Conservation (phyloP, 2,329 filamentous ascomycete genomes). For the Coniella lustricola region DNA sequence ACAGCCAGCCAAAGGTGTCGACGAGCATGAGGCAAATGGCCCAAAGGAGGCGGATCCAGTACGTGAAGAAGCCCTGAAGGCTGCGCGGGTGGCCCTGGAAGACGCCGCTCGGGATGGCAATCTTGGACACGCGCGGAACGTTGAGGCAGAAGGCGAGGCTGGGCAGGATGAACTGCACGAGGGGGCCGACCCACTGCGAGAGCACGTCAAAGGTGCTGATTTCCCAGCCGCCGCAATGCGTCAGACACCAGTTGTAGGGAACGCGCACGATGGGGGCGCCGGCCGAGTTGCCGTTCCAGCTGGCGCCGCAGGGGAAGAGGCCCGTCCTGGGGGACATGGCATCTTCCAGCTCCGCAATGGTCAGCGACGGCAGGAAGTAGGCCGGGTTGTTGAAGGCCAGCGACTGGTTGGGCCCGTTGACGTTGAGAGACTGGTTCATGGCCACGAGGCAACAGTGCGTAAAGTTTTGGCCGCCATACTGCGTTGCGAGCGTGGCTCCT, state of each 20-base stretch:
- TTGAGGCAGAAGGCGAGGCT: conserved; percentile 24
- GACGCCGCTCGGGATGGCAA: conserved; percentile 17
- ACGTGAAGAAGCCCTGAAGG: conserved; percentile 13
- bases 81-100: conserved; percentile 16
- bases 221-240: conserved; percentile 21
- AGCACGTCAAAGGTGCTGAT: conserved; percentile 18
- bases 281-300: conserved; percentile 15
- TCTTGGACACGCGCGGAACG: conserved; percentile 20
- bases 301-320: conserved; percentile 21
- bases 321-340: conserved; percentile 3
- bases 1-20: conserved; percentile 24
- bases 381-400: conserved; percentile 14
- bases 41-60: conserved; percentile 12
- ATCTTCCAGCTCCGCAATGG: conserved; percentile 12
- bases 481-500: background rate
- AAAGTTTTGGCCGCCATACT: conserved; percentile 21
- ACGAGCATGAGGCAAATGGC: conserved; percentile 18
- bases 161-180: conserved; percentile 23
- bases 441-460: conserved; percentile 23
- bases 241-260: conserved; percentile 17
- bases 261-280: conserved; percentile 19
- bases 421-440: conserved; percentile 13
- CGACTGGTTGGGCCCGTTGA: conserved; percentile 1
- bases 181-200: conserved; percentile 22
- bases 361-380: conserved; percentile 10